Percentiles rank a stretch among this genome's conserved stretches.
phyloP scores from a whole-genome alignment of 1,284 basidiomycete species.

The Golubevia pallescens region DNA sequence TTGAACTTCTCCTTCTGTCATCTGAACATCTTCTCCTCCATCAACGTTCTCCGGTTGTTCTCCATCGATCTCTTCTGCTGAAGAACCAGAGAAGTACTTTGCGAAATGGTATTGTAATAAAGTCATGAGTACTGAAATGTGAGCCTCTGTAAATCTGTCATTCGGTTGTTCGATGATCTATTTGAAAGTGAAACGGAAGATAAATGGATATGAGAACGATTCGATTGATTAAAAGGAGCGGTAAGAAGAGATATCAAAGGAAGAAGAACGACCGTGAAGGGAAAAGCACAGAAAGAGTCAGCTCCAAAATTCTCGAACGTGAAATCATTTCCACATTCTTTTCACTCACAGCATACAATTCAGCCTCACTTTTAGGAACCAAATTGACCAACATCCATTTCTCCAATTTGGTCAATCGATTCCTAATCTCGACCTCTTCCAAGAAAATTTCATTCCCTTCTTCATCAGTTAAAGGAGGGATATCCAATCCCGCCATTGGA shows the following conservation, averaged over 20 bases:
- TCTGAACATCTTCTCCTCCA: background rate
- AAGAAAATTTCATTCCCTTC: background rate
- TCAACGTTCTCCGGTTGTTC: background rate
- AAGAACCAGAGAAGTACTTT: background rate
- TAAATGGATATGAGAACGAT: no score
- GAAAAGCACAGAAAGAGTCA: no score
- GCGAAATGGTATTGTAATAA: background rate
- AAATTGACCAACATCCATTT: background rate
- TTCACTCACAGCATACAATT: no score
- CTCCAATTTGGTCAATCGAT: background rate
- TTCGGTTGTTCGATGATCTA: background rate
- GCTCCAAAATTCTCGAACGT: no score
- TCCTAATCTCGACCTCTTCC: background rate
- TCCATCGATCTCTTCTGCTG: background rate
- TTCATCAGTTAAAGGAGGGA: background rate
- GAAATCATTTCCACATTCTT: no score
- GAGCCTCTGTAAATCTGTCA: background rate
- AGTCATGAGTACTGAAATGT: background rate
- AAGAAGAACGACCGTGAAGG: no score
- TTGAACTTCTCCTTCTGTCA: no score
- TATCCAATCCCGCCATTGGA: no score
- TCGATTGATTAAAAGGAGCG: no score
- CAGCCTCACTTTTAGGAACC: no score
- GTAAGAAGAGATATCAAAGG: no score
- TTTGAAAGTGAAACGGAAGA: background rate